Base-by-base conservation (phyloP, 495 filamentous ascomycete species). In the Aspergillus egyptiacus region DNA sequence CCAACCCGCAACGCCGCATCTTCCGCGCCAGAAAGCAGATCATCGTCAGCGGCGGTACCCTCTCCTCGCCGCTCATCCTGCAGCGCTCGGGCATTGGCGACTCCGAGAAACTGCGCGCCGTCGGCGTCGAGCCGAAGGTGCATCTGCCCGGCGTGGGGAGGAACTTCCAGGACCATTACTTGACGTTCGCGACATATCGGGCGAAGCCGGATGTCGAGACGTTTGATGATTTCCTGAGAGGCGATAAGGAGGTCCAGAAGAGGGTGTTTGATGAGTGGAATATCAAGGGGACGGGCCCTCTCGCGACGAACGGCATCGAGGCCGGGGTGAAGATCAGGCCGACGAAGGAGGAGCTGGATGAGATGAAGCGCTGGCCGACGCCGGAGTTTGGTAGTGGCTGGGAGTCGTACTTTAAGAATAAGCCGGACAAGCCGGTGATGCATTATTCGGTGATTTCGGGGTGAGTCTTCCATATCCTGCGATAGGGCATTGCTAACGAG, bases 361-460 rank as follows among this genome's bases (percentile, higher is more conserved):
- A 83, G 60, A 82, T 89, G 62, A 79, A 79, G 39, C 68, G 61
- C 5, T 84, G 81, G 77, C 81, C 82, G 0, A 82, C 78, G 18
- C 78, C 80, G 3, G 78, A 85, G 25, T 90, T 90, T 62, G 61
- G 69, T 9, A 57, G 53, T 14, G 86, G 85, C 7, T 90, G 85
- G 83, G 81, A 91, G 48, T 79, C 75, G 20, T 89, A 91, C 70
- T 93, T 90, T 67, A 87, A 89, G 71, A 67, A 89, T 57, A 87
- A 89, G 67, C 84, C 85, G 0, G 86, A 91, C 64, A 90, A 90
- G 73, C 87, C 87, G 0, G 85, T 91, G 25, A 89, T 91, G 86
- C 86, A 89, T 54, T 86, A 86, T 55, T 82, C 79, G 1, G 69
- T 87, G 40, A 86, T 86, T 48, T 69, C 82, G 11, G 83, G 83